Evolutionary conservation across 345 rosid species (phyloP).

Genomic region (Carallia pectinifolia): DNA sequence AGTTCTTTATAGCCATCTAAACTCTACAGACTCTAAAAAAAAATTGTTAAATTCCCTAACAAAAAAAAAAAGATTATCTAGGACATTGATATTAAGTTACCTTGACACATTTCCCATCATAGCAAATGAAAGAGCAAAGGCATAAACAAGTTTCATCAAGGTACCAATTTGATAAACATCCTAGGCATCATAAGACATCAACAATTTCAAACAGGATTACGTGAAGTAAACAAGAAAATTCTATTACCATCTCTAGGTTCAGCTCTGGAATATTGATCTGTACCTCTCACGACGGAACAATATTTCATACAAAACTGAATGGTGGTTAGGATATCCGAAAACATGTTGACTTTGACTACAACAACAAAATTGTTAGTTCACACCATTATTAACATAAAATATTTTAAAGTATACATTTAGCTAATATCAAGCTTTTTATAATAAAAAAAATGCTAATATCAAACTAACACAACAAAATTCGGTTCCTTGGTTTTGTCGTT

Average conservation of each 20-base stretch:
- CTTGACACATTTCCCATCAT: constrained; percentile 92
- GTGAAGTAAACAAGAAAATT: not conserved
- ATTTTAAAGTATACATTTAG: too few relatives aligned
- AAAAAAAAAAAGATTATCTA: too few relatives aligned
- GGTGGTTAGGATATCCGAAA: not conserved
- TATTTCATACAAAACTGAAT: constrained; percentile 10
- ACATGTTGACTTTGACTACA: not conserved
- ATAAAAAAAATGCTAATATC: too few relatives aligned
- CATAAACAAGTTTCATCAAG: constrained; percentile 81
- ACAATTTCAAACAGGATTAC: constrained; percentile 12
- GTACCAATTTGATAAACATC: constrained; percentile 97
- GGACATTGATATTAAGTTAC: constrained; percentile 23
- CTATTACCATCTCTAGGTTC: constrained; percentile 85
- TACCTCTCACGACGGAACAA: constrained; percentile 48
- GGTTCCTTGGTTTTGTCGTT: not conserved
- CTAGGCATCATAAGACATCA: constrained; percentile 42
- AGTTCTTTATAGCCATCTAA: too few relatives aligned
- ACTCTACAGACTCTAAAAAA: too few relatives aligned
- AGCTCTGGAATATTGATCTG: constrained; percentile 54
- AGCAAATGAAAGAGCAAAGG: constrained; percentile 80
- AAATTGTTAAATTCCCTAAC: too few relatives aligned
- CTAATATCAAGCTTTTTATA: too few relatives aligned
- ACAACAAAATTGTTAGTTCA: not conserved
- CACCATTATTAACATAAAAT: too few relatives aligned
- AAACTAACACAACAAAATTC: not conserved